Conservation (phyloP, 179 eudicot species). For the Heliamphora pulchella region DNA sequence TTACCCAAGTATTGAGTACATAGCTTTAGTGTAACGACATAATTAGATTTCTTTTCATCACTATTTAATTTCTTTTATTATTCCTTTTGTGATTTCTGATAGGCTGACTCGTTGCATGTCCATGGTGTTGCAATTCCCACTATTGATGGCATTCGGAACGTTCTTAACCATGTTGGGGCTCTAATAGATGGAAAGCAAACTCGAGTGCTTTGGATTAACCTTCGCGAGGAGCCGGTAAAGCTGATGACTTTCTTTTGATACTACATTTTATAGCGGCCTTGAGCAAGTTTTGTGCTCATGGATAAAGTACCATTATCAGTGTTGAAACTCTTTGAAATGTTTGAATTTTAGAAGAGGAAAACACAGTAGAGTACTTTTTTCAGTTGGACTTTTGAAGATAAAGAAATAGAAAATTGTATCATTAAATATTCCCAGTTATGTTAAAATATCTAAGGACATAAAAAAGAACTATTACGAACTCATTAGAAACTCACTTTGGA, state of each 20-base stretch:
- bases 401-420: neutral
- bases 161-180: slow-evolving; percentile 67
- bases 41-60: neutral
- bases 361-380: neutral
- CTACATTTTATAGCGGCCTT: neutral
- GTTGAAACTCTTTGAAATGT: neutral
- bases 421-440: neutral
- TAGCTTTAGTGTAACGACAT: neutral
- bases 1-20: neutral
- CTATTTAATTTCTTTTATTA: neutral
- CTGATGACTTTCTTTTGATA: neutral
- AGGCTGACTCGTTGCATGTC: slow-evolving; percentile 77
- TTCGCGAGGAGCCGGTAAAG: slow-evolving; percentile 91
- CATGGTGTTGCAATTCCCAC: slow-evolving; percentile 99
- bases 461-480: slow-evolving; percentile 5
- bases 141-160: slow-evolving; percentile 70
- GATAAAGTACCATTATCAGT: neutral
- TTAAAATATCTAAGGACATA: neutral
- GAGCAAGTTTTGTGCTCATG: neutral
- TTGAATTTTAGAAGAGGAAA: slow-evolving; percentile 1
- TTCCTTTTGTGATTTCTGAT: slow-evolving; percentile 10
- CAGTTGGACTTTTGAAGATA: slow-evolving; percentile 2
- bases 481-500: neutral
- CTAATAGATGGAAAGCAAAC: slow-evolving; percentile 33
- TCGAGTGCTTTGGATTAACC: slow-evolving; percentile 77